Evolutionary conservation across 148 eudicot genomes (phyloP), one percentile per base, ranked within the genome.

Genomic region (Chenopodium formosanum): DNA sequence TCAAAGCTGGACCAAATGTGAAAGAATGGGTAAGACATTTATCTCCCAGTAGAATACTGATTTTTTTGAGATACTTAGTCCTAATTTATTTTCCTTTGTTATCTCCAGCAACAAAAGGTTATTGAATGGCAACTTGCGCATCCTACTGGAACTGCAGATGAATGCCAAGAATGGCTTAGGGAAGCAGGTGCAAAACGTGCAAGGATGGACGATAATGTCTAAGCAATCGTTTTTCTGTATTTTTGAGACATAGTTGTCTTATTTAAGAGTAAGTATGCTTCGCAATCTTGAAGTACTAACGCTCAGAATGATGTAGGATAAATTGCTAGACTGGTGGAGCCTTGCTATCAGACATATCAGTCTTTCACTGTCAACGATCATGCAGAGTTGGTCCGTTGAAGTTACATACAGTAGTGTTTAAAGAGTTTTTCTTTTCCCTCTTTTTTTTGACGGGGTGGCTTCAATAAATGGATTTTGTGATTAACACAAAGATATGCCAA

Each of bases 71-170:
- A 63, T 58, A 17, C 66, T 40, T 32, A 4, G n/a, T 19, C 29
- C 19, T 69, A 47, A 58, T 29, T 22, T 0, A 31, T 32, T 22
- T 31, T 19, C 17, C 32, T 66, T 9, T 66, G 19, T 71, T 56
- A 60, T 56, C 80, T 79, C n/a, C 91, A 95, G 98, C 91, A 88
- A 89, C 86, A 91, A 88, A 93, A 92, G 79, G 79, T 95, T 73
- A 88, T 93, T 40, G 89, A 93, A 53, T 95, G 98, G 98, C 98
- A 95, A 83, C 94, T 95, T 22, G 95, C 94, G 2, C 75, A 93
- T 74, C 97, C 98, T 71, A 78, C 84, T 25, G 97, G 86, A 73
- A 84, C 87, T 71, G 87, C 91, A 27, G 95, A 92, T 20, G 93
- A 90, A 76, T 95, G 97, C 91, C 81, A 89, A 17, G 97, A 95